phyloP scores from a whole-genome alignment of 176 grass and related monocot genomes.

The Poa annua region DNA sequence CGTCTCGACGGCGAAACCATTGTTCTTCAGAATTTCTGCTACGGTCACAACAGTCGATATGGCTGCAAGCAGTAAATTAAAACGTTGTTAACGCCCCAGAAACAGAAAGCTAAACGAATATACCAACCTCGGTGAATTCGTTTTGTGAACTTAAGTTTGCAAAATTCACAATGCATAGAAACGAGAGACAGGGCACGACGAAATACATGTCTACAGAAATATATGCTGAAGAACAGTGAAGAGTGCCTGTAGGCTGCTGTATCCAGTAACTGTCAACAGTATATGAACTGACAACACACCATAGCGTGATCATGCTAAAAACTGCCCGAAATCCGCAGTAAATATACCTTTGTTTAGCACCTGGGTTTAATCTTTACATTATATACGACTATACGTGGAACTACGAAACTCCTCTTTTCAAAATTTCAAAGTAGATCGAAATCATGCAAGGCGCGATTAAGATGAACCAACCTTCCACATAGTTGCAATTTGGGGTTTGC shows the following conservation, averaged over 20 bases:
- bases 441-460: background rate
- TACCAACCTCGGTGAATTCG: background rate
- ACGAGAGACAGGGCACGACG: background rate
- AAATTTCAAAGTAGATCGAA: background rate
- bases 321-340: too few species aligned
- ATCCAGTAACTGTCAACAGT: too few species aligned
- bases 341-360: too few species aligned
- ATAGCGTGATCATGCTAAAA: too few species aligned
- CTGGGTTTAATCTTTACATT: too few species aligned
- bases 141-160: background rate
- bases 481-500: background rate
- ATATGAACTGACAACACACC: too few species aligned
- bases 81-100: background rate
- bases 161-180: background rate
- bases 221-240: too few species aligned
- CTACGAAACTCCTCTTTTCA: too few species aligned
- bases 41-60: constrained; percentile 70
- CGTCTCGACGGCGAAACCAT: constrained; percentile 68
- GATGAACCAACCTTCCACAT: background rate
- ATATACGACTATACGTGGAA: too few species aligned
- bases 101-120: background rate
- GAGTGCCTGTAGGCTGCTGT: too few species aligned
- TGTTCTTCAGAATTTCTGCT: constrained; percentile 81
- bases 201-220: background rate
- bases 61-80: constrained; percentile 54